Base-by-base conservation (phyloP, 2,329 filamentous ascomycete genomes). In the Stemphylium lycopersici region DNA sequence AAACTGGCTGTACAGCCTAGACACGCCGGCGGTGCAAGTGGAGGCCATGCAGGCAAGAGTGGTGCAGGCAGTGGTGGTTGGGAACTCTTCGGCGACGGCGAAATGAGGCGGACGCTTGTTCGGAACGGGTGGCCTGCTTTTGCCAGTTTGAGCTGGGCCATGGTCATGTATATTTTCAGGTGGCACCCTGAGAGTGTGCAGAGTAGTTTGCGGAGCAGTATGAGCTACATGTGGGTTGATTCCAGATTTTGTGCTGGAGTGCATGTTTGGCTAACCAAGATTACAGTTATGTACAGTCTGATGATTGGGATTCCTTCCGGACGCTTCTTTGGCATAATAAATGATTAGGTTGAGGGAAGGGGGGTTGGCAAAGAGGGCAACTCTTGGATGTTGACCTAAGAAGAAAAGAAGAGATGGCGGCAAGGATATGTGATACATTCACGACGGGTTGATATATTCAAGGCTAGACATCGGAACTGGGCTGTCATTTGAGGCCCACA, bases 181-280 rank as follows among this genome's bases (percentile, higher is more conserved):
- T 90, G 90, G 84, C 88, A 98, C 79, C 92, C 95, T 4, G 91
- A 96, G 68, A 91, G 90, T 52, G 84, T 99, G 72, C 95, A 97
- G 82, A 86, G 88, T 56, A 97, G 93, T 76, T 78, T 99, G 81
- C 85, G 91, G 75, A 93, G 87, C 78, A 97, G 92, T 80, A 99
- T 99, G 95, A 90, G 86, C 67, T 99, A 99, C 72, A 96, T 99
- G 81, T 99, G 93, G 71, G 85, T 82, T n/a, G n/a, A n/a, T n/a
- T n/a, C n/a, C n/a, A n/a, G n/a, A n/a, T n/a, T n/a, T n/a, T n/a
- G n/a, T n/a, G n/a, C n/a, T n/a, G n/a, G n/a, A n/a, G n/a, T n/a
- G n/a, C n/a, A n/a, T n/a, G 11, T 29, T 10, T 31, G 42, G 62
- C 65, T 71, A 52, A 74, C 48, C 7, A 15, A 43, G 55, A 59